Percentiles rank a stretch among this genome's conserved stretches.
phyloP scores from a whole-genome alignment of 1,284 basidiomycete genomes.

The Amylostereum areolatum region DNA sequence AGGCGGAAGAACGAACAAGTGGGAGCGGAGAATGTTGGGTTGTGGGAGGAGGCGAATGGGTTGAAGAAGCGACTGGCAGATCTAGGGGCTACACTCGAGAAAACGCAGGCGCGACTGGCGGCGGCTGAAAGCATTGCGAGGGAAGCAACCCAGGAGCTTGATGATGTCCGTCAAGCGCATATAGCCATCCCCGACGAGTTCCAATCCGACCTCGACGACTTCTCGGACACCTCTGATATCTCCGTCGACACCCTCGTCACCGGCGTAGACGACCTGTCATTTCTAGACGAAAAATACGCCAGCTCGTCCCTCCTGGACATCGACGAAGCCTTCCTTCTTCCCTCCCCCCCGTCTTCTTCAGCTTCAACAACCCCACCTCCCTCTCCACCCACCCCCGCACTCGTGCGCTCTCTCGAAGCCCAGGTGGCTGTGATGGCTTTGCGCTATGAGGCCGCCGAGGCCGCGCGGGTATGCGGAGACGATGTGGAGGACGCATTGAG shows the following conservation, averaged over 20 bases:
- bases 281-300: conserved; percentile 1
- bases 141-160: neutral
- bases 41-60: neutral
- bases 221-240: neutral
- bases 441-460: conserved; percentile 10
- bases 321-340: neutral
- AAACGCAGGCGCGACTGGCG: no score
- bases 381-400: neutral
- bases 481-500: conserved; percentile 10
- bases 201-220: neutral
- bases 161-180: neutral
- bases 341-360: conserved; percentile 7
- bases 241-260: neutral
- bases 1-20: neutral
- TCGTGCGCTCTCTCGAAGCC: neutral
- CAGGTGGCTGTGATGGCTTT: conserved; percentile 9
- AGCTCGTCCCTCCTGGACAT: neutral
- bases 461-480: conserved; percentile 10
- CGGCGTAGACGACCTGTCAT: neutral
- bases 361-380: neutral
- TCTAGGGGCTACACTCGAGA: neutral
- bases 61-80: neutral
- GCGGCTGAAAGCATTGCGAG: no score
- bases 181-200: neutral
- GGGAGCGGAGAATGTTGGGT: neutral